These are phyloP conservation scores for Fusarium luffae DNA, from an alignment of 2,329 filamentous ascomycete species.

Conservation along the genomic window DNA sequence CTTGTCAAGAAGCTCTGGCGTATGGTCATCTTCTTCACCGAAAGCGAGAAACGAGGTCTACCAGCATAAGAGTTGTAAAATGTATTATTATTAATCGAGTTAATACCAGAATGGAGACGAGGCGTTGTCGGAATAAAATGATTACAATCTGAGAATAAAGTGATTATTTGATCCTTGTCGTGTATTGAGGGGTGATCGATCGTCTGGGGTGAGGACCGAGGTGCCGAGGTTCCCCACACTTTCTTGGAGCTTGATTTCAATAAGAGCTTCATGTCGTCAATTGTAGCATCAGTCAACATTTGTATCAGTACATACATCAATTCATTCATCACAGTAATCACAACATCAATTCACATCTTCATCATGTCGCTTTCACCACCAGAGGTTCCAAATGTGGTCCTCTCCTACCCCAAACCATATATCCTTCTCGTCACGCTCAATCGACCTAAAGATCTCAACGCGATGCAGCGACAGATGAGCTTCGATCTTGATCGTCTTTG, in stretches of 20 bases:
- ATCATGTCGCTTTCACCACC: constrained; percentile 54
- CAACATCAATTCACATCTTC: constrained; percentile 1
- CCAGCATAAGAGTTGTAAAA: constrained; percentile 63
- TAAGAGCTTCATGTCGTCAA: constrained; percentile 10
- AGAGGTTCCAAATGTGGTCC: constrained; percentile 52
- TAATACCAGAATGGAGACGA: constrained; percentile 27
- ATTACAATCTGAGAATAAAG: background rate
- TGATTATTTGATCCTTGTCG: background rate
- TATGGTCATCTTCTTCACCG: constrained; percentile 98
- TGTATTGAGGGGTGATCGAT: constrained; percentile 27
- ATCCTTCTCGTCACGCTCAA: constrained; percentile 70
- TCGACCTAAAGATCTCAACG: constrained; percentile 68
- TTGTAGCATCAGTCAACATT: background rate
- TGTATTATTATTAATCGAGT: constrained; percentile 34
- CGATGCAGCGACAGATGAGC: constrained; percentile 62
- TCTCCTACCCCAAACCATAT: constrained; percentile 64
- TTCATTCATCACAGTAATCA: background rate
- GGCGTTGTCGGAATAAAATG: constrained; percentile 23
- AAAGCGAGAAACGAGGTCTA: constrained; percentile 90
- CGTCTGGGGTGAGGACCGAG: constrained; percentile 36
- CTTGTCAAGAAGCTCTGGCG: constrained; percentile 97
- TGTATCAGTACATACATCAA: background rate
- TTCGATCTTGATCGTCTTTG: constrained; percentile 61
- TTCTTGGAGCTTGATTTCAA: constrained; percentile 11
- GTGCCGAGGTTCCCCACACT: constrained; percentile 49